Base-by-base conservation (phyloP, 2,329 filamentous ascomycete genomes). In the Emmonsiellopsis sp. region DNA sequence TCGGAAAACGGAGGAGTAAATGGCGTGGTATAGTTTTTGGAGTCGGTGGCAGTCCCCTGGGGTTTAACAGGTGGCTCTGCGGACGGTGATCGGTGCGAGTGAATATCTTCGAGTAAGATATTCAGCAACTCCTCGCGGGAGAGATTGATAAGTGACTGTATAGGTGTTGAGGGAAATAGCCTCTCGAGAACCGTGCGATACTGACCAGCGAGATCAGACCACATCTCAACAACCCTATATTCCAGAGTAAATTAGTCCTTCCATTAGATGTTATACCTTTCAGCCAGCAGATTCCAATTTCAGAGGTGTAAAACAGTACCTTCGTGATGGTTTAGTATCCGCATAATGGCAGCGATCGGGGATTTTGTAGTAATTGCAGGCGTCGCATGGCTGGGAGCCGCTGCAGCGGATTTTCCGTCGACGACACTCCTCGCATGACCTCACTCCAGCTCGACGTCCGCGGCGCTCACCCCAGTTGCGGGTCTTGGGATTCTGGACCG, bases 381-480 rank as follows among this genome's bases (percentile, higher is more conserved):
- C 87, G 35, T 87, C 86, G 65, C 88, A 93, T 10, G 87, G 87
- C 64, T 89, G 85, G 59, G 85, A 80, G 53, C 87, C 88, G 72
- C 91, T 87, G 65, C 87, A 93, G 58, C 88, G 84, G 53, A 91
- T 91, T 70, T 92, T 92, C 57, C 87, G 80, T 61, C 87, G 79
- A 65, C 89, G 84, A 72, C 87, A 89, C 62, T 87, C 85, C 46
- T 86, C 83, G 67, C 86, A 89, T 38, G 86, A 26, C 5, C 5
- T 26, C 20, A 26, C 20, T 26, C 20, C 20, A 26, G 20, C 20
- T 26, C 20, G 20, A 26, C 20, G 20, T 26, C 20, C 20, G 20
- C 20, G 20, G 3, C 20, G 68, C 45, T 68, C 65, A 37, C 69
- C 67, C 38, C 64, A 62, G 50, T 63, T 63, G 37, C 63, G 63